A percentile compares a stretch with the other conserved stretches of the same genome.
Conservation (phyloP, 2,329 filamentous ascomycete genomes). For the Monosporascus sp. region DNA sequence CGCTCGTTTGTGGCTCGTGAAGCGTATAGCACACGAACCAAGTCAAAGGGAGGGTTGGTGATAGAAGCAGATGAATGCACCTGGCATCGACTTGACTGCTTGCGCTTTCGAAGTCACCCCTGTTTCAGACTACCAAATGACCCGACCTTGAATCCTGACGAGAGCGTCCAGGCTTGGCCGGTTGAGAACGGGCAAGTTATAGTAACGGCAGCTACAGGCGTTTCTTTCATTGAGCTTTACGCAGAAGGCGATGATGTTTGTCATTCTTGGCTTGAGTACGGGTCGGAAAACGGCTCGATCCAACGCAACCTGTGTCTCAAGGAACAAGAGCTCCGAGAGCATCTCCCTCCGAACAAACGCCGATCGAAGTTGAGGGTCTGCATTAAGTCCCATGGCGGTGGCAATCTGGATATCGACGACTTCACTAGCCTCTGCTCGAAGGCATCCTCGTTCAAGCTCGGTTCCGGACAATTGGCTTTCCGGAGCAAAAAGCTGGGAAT, state of each 20-base stretch:
- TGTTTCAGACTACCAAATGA: slow-evolving; percentile 84
- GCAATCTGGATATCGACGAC: slow-evolving; percentile 72
- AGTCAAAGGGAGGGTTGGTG: slow-evolving; percentile 72
- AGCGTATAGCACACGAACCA: slow-evolving; percentile 81
- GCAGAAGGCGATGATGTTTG: slow-evolving; percentile 76
- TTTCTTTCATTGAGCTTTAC: slow-evolving; percentile 81
- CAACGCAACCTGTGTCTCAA: slow-evolving; percentile 70
- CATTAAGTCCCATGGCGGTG: slow-evolving; percentile 71
- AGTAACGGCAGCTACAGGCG: slow-evolving; percentile 72
- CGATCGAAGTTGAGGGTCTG: slow-evolving; percentile 66
- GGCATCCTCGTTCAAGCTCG: slow-evolving; percentile 66
- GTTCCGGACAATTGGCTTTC: slow-evolving; percentile 65
- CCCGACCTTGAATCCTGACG: slow-evolving; percentile 55
- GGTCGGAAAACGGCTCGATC: slow-evolving; percentile 54
- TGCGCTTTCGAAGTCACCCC: slow-evolving; percentile 86
- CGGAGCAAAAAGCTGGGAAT: slow-evolving; percentile 69
- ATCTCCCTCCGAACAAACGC: slow-evolving; percentile 66
- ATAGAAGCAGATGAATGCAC: slow-evolving; percentile 75
- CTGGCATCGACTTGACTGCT: slow-evolving; percentile 85
- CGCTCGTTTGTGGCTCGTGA: slow-evolving; percentile 77
- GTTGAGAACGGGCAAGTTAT: slow-evolving; percentile 73
- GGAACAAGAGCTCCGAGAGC: slow-evolving; percentile 67
- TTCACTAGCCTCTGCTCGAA: slow-evolving; percentile 67
- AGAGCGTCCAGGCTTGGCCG: slow-evolving; percentile 79
- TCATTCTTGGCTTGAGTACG: slow-evolving; percentile 75